These are phyloP conservation scores for Penicillium ochrochloron DNA, from an alignment of 495 filamentous ascomycete species.

Conservation along the genomic window DNA sequence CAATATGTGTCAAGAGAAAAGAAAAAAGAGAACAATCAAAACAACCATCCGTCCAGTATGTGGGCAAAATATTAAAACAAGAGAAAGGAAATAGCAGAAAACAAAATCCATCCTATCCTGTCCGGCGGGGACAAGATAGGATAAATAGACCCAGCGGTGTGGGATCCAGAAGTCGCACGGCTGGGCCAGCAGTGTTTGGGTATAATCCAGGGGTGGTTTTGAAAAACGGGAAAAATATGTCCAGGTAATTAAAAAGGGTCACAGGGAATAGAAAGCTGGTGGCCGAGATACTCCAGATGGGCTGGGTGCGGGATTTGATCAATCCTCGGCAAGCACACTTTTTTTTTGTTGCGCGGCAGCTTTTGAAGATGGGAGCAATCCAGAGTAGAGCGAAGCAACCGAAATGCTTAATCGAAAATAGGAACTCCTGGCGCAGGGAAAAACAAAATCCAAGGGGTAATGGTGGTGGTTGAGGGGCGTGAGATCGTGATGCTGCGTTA, in stretches of 20 bases:
- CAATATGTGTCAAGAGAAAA: slow-evolving; percentile 14
- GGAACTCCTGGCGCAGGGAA: slow-evolving; percentile 7
- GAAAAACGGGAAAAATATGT: slow-evolving; percentile 22
- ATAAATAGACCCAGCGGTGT: slow-evolving; percentile 11
- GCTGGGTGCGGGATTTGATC: not conserved
- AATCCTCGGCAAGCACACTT: slow-evolving; percentile 18
- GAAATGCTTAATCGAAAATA: slow-evolving; percentile 12
- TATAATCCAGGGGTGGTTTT: slow-evolving; percentile 6
- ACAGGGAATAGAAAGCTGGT: slow-evolving; percentile 19
- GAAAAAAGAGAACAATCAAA: slow-evolving; percentile 15
- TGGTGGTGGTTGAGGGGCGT: slow-evolving; percentile 15
- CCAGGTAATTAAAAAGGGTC: slow-evolving; percentile 16
- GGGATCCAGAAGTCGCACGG: slow-evolving; percentile 17
- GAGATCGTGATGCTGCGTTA: slow-evolving; percentile 38
- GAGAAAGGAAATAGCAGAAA: slow-evolving; percentile 14
- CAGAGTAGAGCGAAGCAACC: slow-evolving; percentile 6
- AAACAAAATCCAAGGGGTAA: slow-evolving; percentile 8
- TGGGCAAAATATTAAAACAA: slow-evolving; percentile 36
- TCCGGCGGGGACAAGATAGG: not conserved
- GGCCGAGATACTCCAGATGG: slow-evolving; percentile 18
- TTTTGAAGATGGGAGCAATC: slow-evolving; percentile 13
- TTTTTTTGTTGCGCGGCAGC: slow-evolving; percentile 18
- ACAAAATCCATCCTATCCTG: slow-evolving; percentile 3
- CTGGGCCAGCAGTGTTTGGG: slow-evolving; percentile 8
- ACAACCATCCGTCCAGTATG: slow-evolving; percentile 25